phyloP scores from a whole-genome alignment of 1,139 yeast species.

The Candida frijolesensis region DNA sequence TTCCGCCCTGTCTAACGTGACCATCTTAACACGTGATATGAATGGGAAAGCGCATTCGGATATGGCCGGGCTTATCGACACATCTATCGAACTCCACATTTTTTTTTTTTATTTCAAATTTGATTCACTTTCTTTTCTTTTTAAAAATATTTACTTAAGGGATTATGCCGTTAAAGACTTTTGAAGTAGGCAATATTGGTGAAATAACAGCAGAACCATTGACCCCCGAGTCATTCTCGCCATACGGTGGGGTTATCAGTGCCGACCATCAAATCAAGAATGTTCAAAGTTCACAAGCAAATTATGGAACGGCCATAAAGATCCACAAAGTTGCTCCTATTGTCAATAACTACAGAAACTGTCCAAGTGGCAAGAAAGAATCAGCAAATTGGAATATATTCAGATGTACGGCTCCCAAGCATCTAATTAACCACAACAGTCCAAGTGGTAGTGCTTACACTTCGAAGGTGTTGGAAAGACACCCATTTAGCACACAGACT shows the following conservation, averaged over 20 bases:
- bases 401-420: slow-evolving; percentile 75
- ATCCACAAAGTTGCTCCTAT: slow-evolving; percentile 73
- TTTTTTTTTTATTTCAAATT: too few species aligned
- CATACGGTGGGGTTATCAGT: slow-evolving; percentile 49
- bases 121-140: too few species aligned
- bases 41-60: slow-evolving; percentile 1
- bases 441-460: slow-evolving; percentile 38
- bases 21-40: too few species aligned
- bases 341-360: slow-evolving; percentile 48
- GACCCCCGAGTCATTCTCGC: slow-evolving; percentile 45
- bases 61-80: slow-evolving; percentile 5
- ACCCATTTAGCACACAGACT: slow-evolving; percentile 89
- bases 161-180: slow-evolving; percentile 45
- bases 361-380: slow-evolving; percentile 49
- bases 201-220: slow-evolving; percentile 38
- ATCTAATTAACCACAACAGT: slow-evolving; percentile 40
- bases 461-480: slow-evolving; percentile 81
- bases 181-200: slow-evolving; percentile 25
- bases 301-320: slow-evolving; percentile 92
- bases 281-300: slow-evolving; percentile 54
- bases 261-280: slow-evolving; percentile 46
- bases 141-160: too few species aligned
- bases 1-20: background rate
- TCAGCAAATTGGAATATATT: slow-evolving; percentile 82
- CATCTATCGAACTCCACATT: too few species aligned